Conservation (phyloP, 2,329 filamentous ascomycete genomes). For the Xylariaceae sp. region DNA sequence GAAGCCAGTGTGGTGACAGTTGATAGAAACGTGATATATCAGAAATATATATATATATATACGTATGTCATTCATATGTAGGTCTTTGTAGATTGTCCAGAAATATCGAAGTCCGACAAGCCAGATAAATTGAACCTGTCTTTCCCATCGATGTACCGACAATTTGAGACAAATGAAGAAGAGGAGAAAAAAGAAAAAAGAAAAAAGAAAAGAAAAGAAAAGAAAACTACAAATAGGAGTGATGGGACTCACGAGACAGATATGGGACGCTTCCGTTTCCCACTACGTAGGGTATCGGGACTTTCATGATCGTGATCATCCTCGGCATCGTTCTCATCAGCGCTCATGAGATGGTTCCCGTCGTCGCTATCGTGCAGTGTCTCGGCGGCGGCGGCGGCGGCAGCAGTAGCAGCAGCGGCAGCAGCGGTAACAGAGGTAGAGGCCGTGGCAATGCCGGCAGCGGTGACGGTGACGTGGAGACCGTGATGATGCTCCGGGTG, state of each 20-base stretch:
- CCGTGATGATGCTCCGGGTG: slow-evolving; percentile 21
- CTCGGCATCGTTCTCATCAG: slow-evolving; percentile 37
- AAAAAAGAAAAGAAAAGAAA: not conserved
- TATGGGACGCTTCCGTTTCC: slow-evolving; percentile 56
- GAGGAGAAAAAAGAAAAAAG: not conserved
- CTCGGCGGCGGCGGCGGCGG: slow-evolving; percentile 12
- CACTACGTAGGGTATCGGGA: slow-evolving; percentile 37
- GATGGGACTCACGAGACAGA: slow-evolving; percentile 49
- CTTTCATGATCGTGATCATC: slow-evolving; percentile 30
- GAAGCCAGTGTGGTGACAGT: not conserved
- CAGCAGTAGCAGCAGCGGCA: not conserved
- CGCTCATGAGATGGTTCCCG: slow-evolving; percentile 38
- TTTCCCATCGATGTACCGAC: not conserved
- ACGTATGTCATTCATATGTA: not conserved
- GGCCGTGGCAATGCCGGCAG: not conserved
- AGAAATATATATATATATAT: slow-evolving; percentile 14
- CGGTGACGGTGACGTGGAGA: slow-evolving; percentile 18
- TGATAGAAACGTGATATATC: slow-evolving; percentile 4
- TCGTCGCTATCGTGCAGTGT: slow-evolving; percentile 42
- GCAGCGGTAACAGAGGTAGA: not conserved
- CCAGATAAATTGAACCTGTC: not conserved
- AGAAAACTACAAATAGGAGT: slow-evolving; percentile 1
- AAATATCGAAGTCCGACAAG: not conserved
- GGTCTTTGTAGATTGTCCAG: not conserved
- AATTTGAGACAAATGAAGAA: not conserved